Percentiles rank a stretch among this genome's conserved stretches.
Conservation (phyloP, 805 yeast species). For the Myxozyma neglecta region DNA sequence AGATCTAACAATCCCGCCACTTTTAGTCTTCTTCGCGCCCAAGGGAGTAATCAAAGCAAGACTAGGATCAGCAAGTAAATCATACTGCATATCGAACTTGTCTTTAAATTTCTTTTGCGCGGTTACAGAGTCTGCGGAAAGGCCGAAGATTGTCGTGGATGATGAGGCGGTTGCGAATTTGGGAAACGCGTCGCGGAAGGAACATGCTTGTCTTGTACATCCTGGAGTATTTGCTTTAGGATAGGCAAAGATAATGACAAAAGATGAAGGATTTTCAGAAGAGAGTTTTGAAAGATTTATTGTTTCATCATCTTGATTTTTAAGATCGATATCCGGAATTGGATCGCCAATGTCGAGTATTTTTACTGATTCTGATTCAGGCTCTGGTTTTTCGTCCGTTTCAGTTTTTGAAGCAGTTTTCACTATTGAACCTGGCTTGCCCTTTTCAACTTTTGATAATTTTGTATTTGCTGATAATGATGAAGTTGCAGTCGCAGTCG, state of each 20-base stretch:
- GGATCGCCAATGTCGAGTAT: constrained; percentile 37
- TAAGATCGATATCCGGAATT: constrained; percentile 62
- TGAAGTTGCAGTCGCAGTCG: constrained; percentile 3
- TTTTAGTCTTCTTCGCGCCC: constrained; percentile 81
- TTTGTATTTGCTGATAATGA: not conserved
- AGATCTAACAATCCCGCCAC: constrained; percentile 83
- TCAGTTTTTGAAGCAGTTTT: constrained; percentile 10
- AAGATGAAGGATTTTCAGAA: not conserved
- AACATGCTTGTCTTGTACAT: constrained; percentile 91
- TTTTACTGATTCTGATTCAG: constrained; percentile 31
- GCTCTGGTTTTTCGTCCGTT: constrained; percentile 15
- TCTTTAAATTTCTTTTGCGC: constrained; percentile 74
- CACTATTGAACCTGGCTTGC: constrained; percentile 16
- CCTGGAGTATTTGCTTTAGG: constrained; percentile 96
- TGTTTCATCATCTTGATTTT: constrained; percentile 68
- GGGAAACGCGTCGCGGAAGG: constrained; percentile 69
- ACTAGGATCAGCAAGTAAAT: constrained; percentile 73
- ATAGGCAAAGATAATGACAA: constrained; percentile 52
- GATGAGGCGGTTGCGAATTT: constrained; percentile 48
- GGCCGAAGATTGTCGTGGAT: constrained; percentile 65
- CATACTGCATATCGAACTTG: constrained; percentile 72
- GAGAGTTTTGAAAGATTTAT: constrained; percentile 48
- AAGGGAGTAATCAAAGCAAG: constrained; percentile 65
- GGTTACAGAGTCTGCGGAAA: constrained; percentile 77
- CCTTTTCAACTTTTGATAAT: constrained; percentile 8